Evolutionary conservation across 176 grass and related monocot species (phyloP).

Genomic region (Cymbopogon citratus): DNA sequence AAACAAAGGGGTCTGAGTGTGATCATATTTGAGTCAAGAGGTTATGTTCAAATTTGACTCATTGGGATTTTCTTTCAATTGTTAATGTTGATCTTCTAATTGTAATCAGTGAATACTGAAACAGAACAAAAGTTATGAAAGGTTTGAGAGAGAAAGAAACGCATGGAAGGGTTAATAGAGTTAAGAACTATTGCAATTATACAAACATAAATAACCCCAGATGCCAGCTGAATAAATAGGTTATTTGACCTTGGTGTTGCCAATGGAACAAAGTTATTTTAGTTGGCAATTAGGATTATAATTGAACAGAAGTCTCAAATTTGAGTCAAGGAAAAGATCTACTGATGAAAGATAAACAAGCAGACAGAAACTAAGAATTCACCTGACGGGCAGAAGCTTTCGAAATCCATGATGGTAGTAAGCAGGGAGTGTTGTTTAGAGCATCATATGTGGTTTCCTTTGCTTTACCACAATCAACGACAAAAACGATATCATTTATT

Average conservation of each 20-base stretch:
- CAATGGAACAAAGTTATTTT: background rate
- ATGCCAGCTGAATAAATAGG: background rate
- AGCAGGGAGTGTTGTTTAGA: conserved; percentile 96
- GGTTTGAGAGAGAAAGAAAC: too few species aligned
- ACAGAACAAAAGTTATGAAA: too few species aligned
- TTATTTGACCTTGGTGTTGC: background rate
- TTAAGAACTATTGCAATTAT: conserved; percentile 2
- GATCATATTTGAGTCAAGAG: too few species aligned
- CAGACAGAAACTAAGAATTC: conserved; percentile 7
- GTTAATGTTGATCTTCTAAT: too few species aligned
- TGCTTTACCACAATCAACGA: conserved; percentile 96
- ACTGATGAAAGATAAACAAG: background rate
- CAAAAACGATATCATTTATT: conserved; percentile 96
- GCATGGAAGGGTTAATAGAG: background rate
- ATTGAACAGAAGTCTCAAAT: background rate
- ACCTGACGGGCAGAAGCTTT: conserved; percentile 97
- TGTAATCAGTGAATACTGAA: too few species aligned
- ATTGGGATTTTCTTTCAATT: too few species aligned
- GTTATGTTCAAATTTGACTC: too few species aligned
- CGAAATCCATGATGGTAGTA: conserved; percentile 98
- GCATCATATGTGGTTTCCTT: conserved; percentile 97
- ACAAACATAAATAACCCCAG: background rate
- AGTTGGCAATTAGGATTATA: background rate
- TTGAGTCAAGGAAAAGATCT: background rate
- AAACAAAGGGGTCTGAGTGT: conserved; percentile 4